phyloP scores from a whole-genome alignment of 2,329 filamentous ascomycete genomes.

The Cladosporium sp. region DNA sequence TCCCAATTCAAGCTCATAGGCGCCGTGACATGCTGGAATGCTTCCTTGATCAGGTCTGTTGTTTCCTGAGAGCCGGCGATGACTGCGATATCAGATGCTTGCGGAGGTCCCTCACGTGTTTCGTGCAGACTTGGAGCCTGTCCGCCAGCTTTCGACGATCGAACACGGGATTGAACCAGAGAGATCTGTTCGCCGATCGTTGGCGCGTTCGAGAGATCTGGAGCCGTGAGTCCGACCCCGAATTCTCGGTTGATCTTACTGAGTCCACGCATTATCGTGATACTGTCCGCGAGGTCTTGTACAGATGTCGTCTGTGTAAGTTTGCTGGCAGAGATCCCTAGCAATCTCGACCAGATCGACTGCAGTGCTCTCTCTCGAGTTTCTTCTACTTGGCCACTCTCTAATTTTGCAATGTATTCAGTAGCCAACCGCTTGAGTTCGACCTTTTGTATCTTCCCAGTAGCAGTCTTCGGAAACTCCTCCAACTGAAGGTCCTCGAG shows the following conservation, averaged over 20 bases:
- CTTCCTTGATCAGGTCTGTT: background rate
- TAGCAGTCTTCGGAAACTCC: background rate
- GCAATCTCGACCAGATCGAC: background rate
- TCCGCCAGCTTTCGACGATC: too few relatives aligned
- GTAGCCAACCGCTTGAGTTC: background rate
- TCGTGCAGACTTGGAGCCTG: background rate
- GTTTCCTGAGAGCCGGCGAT: background rate
- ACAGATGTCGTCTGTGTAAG: background rate
- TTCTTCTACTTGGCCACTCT: too few relatives aligned
- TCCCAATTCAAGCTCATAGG: conserved; percentile 6
- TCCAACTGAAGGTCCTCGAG: background rate
- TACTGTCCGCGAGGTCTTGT: conserved; percentile 7
- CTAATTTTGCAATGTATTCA: background rate
- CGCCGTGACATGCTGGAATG: background rate
- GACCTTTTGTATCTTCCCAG: background rate
- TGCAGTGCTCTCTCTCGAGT: too few relatives aligned
- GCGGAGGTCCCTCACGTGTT: background rate
- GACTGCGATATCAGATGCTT: background rate
- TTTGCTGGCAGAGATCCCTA: background rate
- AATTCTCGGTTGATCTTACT: conserved; percentile 6
- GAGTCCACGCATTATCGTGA: conserved; percentile 10
- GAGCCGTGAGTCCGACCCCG: background rate
- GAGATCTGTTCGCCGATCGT: too few relatives aligned
- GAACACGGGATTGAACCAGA: too few relatives aligned
- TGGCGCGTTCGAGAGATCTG: background rate